These are phyloP conservation scores for Selaginella tamariscina DNA, from an alignment of 75 land plant genomes.

Conservation along the genomic window DNA sequence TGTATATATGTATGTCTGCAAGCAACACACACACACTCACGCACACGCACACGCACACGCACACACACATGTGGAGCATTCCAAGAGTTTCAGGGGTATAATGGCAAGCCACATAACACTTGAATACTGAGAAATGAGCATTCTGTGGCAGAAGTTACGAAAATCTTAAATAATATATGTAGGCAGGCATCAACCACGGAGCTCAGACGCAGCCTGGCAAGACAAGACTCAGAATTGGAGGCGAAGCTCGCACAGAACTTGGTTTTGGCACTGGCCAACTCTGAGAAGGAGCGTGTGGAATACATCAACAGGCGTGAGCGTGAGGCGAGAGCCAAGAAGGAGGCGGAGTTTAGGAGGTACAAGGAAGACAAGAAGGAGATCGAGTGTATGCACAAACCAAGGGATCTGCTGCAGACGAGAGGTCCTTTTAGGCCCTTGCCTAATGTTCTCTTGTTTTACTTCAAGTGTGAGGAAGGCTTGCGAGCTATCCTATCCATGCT, in stretches of 20 bases:
- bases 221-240: constrained; percentile 6
- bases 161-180: constrained; percentile 6
- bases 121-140: neutral
- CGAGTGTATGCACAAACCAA: constrained; percentile 24
- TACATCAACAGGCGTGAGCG: neutral
- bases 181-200: constrained; percentile 33
- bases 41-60: no score
- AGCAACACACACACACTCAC: no score
- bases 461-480: constrained; percentile 26
- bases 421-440: constrained; percentile 21
- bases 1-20: no score
- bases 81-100: no score
- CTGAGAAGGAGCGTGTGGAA: neutral
- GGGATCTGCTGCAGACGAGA: constrained; percentile 12
- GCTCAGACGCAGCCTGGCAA: constrained; percentile 14
- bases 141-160: constrained; percentile 4
- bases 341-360: constrained; percentile 16
- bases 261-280: neutral
- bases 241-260: constrained; percentile 12
- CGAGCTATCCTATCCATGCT: constrained; percentile 4
- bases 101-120: no score
- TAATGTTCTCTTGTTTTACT: constrained; percentile 11
- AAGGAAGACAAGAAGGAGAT: constrained; percentile 7
- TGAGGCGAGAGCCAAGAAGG: neutral
- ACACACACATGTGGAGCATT: no score